Percentiles rank a stretch among this genome's conserved stretches.
Evolutionary conservation across 345 rosid species (phyloP).

Genomic region (Syzygium aqueum): DNA sequence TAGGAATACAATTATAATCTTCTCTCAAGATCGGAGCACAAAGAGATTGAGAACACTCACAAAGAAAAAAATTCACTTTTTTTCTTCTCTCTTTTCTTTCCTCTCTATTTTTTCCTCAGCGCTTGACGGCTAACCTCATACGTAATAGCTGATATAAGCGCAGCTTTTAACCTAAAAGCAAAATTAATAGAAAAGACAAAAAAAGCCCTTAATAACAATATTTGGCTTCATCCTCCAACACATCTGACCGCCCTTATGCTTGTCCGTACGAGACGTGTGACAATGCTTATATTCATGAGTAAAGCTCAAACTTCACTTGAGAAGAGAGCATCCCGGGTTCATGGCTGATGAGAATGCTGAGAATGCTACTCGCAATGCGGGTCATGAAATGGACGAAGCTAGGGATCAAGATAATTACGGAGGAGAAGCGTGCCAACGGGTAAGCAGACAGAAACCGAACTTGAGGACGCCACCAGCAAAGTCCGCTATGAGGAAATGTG

Average conservation of each 20-base stretch:
- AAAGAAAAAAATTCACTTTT: too few relatives aligned
- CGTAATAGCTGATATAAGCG: too few relatives aligned
- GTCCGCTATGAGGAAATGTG: constrained; percentile 10
- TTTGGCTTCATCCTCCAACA: too few relatives aligned
- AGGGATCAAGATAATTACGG: constrained; percentile 68
- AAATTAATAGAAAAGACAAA: too few relatives aligned
- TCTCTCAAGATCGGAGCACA: too few relatives aligned
- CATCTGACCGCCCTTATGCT: constrained; percentile 72
- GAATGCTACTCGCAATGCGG: constrained; percentile 32
- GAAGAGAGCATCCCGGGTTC: constrained; percentile 90
- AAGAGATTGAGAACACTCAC: too few relatives aligned
- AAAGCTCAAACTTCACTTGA: constrained; percentile 90
- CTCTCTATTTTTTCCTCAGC: too few relatives aligned
- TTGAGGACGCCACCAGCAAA: constrained; percentile 14
- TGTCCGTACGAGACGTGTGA: constrained; percentile 87
- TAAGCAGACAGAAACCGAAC: constrained; percentile 55
- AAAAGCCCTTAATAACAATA: too few relatives aligned
- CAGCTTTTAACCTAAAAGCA: too few relatives aligned
- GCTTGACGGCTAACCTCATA: too few relatives aligned
- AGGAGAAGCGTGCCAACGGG: constrained; percentile 47
- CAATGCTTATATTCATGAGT: constrained; percentile 91
- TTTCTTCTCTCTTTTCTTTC: too few relatives aligned
- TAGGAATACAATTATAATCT: too few relatives aligned
- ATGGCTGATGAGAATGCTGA: constrained; percentile 54
- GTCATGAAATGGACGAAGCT: constrained; percentile 63